A percentile compares a stretch with the other conserved stretches of the same genome.
phyloP scores from a whole-genome alignment of 2,329 filamentous ascomycete species.

The Cordyceps cicadae region DNA sequence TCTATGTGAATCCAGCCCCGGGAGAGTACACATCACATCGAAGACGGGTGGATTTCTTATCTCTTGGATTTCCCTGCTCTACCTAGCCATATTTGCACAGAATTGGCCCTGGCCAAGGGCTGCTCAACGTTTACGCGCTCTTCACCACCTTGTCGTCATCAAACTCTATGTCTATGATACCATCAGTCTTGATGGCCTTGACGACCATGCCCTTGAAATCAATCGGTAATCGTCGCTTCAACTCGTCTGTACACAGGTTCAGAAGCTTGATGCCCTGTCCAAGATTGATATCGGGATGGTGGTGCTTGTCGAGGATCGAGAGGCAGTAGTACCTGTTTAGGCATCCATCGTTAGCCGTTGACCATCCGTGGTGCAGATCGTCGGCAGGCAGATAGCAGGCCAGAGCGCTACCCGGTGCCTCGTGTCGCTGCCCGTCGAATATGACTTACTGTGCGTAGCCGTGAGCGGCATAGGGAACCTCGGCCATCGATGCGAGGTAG shows the following conservation, averaged over 20 bases:
- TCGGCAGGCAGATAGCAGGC: neutral
- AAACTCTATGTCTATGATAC: constrained; percentile 76
- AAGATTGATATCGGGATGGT: constrained; percentile 86
- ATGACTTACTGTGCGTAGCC: constrained; percentile 84
- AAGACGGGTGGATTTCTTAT: neutral
- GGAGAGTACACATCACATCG: too few species aligned
- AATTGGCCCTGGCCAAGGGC: neutral
- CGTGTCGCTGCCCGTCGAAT: constrained; percentile 1
- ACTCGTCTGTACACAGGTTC: constrained; percentile 89
- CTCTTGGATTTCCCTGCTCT: neutral
- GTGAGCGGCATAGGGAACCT: constrained; percentile 90
- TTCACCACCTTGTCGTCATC: constrained; percentile 70
- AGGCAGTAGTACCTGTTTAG: constrained; percentile 84
- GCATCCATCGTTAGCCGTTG: neutral
- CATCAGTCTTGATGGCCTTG: constrained; percentile 92
- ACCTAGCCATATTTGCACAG: neutral
- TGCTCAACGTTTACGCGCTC: constrained; percentile 36
- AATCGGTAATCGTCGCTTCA: constrained; percentile 93
- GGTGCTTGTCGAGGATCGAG: constrained; percentile 95
- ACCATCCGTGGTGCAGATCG: neutral
- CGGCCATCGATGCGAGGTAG: constrained; percentile 82
- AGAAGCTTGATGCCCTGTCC: constrained; percentile 88
- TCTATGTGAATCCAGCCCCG: too few species aligned
- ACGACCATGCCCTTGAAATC: constrained; percentile 97
- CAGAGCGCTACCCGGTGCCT: neutral